phyloP scores from a whole-genome alignment of 1,139 yeast genomes.

The Nakaseomyces kungkrabaensis region DNA sequence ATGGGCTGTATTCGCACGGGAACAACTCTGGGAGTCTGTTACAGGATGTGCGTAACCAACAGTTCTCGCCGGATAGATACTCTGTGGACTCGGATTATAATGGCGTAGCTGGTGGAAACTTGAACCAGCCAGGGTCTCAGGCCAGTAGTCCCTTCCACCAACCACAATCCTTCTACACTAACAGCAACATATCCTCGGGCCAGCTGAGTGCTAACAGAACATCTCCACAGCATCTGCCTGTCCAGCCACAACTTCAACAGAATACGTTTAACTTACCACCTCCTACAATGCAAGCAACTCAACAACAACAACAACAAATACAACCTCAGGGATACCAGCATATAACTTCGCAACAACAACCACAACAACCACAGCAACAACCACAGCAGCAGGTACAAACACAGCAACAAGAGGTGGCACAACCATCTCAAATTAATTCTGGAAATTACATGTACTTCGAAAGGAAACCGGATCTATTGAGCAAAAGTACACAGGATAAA shows the following conservation, averaged over 20 bases:
- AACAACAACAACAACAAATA: conserved; percentile 8
- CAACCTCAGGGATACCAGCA: not conserved
- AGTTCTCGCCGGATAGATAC: conserved; percentile 24
- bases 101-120: conserved; percentile 4
- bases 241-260: conserved; percentile 7
- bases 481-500: conserved; percentile 58
- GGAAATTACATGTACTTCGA: conserved; percentile 60
- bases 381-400: conserved; percentile 14
- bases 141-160: conserved; percentile 21
- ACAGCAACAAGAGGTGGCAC: conserved; percentile 11
- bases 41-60: conserved; percentile 10
- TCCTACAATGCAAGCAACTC: not conserved
- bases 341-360: conserved; percentile 1
- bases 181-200: conserved; percentile 4
- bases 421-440: not conserved
- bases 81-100: conserved; percentile 21
- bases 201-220: conserved; percentile 6
- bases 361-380: conserved; percentile 8
- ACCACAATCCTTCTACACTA: conserved; percentile 15
- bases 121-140: conserved; percentile 7
- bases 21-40: conserved; percentile 23
- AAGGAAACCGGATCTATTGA: conserved; percentile 72
- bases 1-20: conserved; percentile 21
- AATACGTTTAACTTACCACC: not conserved
- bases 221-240: conserved; percentile 5